These are phyloP conservation scores for Pseudogymnoascus sp. DNA, from an alignment of 2,329 filamentous ascomycete genomes.

Conservation along the genomic window DNA sequence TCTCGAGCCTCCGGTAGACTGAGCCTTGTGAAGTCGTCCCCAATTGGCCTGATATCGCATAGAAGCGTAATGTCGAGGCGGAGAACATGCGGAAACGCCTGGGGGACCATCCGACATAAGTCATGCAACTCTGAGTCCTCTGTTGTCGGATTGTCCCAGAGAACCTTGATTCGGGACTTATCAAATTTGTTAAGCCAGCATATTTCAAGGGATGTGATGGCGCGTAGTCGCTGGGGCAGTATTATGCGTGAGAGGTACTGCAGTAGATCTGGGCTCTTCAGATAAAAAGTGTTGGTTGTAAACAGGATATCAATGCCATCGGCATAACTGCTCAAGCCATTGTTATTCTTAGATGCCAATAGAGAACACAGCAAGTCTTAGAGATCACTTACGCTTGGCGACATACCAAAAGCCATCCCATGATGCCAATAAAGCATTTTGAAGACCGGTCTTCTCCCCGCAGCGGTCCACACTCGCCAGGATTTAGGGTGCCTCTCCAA, in stretches of 20 bases:
- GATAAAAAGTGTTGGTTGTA: not conserved
- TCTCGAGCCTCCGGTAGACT: no score
- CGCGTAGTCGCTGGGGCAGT: not conserved
- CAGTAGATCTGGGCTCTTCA: not conserved
- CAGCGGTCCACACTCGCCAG: not conserved
- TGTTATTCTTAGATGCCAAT: not conserved
- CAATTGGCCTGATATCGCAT: not conserved
- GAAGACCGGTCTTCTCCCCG: not conserved
- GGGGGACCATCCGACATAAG: not conserved
- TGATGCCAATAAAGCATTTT: not conserved
- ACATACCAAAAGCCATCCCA: not conserved
- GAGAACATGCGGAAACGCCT: not conserved
- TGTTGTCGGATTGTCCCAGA: not conserved
- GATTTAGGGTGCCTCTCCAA: not conserved
- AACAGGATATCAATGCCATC: conserved; percentile 1
- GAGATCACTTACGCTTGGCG: not conserved
- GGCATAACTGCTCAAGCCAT: not conserved
- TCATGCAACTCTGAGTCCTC: not conserved
- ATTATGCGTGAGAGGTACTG: not conserved
- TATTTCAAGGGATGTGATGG: not conserved
- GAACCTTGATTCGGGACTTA: not conserved
- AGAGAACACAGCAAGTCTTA: not conserved
- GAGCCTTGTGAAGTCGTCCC: not conserved
- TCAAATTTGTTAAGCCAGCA: not conserved
- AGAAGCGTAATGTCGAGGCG: not conserved